These are phyloP conservation scores for Begonia loranthoides DNA, from an alignment of 306 rosid species.

Conservation along the genomic window DNA sequence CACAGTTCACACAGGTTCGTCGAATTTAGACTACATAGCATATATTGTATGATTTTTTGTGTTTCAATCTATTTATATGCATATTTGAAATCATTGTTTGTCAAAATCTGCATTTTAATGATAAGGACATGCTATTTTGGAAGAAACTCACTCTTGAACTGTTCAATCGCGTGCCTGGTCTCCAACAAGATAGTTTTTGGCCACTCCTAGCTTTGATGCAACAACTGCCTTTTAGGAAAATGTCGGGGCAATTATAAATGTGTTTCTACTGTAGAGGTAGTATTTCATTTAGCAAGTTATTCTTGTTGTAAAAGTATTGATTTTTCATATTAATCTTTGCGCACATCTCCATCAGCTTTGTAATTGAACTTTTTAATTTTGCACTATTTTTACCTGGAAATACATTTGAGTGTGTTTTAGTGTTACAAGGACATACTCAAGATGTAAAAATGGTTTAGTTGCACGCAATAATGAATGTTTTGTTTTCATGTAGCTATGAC, in stretches of 20 bases:
- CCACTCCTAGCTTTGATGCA: too few species aligned
- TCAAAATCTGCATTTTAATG: too few species aligned
- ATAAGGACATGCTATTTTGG: constrained; percentile 56
- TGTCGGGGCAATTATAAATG: constrained; percentile 88
- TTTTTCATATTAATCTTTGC: constrained; percentile 1
- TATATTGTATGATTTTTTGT: too few species aligned
- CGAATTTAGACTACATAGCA: too few species aligned
- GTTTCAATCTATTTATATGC: too few species aligned
- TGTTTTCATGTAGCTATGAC: constrained; percentile 91
- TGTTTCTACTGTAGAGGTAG: constrained; percentile 80
- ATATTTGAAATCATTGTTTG: too few species aligned
- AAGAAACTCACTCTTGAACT: too few species aligned
- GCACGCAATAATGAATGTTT: constrained; percentile 73
- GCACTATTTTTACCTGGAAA: constrained; percentile 51
- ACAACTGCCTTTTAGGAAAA: too few species aligned
- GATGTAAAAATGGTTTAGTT: constrained; percentile 97
- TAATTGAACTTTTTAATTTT: neutral
- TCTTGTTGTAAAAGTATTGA: neutral
- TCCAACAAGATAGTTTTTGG: too few species aligned
- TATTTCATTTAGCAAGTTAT: neutral
- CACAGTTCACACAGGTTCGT: too few species aligned
- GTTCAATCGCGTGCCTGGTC: too few species aligned
- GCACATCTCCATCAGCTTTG: too few species aligned
- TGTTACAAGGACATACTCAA: constrained; percentile 84
- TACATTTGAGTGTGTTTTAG: constrained; percentile 73